Conservation (phyloP, 495 filamentous ascomycete genomes). For the Hypoxylon crocopeplum region DNA sequence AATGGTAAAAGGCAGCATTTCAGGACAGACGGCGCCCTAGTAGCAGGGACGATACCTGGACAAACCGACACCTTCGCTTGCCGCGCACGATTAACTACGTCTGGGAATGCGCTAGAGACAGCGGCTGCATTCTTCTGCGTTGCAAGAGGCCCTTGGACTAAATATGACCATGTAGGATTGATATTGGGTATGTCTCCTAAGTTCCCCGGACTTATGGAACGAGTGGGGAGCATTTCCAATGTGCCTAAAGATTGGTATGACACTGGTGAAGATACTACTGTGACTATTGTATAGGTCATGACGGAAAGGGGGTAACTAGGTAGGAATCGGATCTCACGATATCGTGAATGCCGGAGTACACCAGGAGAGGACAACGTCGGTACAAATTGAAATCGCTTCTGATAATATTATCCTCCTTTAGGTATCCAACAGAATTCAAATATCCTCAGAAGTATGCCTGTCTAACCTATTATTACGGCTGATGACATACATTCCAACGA, state of each 20-base stretch:
- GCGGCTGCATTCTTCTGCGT: slow-evolving; percentile 22
- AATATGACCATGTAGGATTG: slow-evolving; percentile 14
- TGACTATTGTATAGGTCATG: slow-evolving; percentile 15
- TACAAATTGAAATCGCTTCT: too few relatives aligned
- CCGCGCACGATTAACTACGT: slow-evolving; percentile 12
- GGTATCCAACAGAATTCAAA: too few relatives aligned
- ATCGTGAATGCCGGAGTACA: too few relatives aligned
- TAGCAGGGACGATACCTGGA: slow-evolving; percentile 4
- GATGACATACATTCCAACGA: too few relatives aligned
- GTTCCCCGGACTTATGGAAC: slow-evolving; percentile 18
- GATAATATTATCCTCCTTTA: too few relatives aligned
- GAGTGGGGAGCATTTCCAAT: slow-evolving; percentile 11
- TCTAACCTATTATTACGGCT: too few relatives aligned
- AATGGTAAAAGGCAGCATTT: slow-evolving; percentile 18
- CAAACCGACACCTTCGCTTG: slow-evolving; percentile 3
- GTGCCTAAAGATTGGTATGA: slow-evolving; percentile 23
- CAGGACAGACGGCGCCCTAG: slow-evolving; percentile 21
- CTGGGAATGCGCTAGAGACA: slow-evolving; percentile 17
- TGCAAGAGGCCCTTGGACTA: slow-evolving; percentile 12
- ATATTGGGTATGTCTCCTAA: slow-evolving; percentile 21
- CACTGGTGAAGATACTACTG: slow-evolving; percentile 12
- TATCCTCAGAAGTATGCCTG: too few relatives aligned
- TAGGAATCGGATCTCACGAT: too few relatives aligned
- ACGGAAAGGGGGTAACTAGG: not conserved
- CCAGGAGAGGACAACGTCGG: too few relatives aligned